Conservation (phyloP, 2,329 filamentous ascomycete genomes). For the Fusarium zealandicum region DNA sequence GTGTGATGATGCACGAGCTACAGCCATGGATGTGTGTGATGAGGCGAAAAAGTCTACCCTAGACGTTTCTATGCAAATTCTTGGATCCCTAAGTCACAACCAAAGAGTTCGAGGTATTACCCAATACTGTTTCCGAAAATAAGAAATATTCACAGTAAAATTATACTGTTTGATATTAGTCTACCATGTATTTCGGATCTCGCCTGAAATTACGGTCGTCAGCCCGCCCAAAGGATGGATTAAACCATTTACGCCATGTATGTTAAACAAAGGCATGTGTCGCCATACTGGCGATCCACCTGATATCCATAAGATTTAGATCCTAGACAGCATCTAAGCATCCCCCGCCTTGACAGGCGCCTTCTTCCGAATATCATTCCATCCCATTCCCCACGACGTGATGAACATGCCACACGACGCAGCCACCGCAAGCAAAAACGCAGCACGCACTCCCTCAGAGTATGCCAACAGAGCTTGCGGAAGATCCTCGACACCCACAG, state of each 20-base stretch:
- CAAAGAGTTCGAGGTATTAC: neutral
- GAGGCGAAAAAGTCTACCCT: slow-evolving; percentile 15
- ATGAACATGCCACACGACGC: slow-evolving; percentile 44
- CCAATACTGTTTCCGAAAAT: too few species aligned
- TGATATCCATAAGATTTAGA: too few species aligned
- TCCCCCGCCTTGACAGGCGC: slow-evolving; percentile 18
- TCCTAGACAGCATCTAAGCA: neutral
- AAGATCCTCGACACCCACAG: slow-evolving; percentile 44
- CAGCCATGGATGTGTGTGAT: neutral
- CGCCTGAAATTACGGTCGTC: too few species aligned
- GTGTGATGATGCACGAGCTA: slow-evolving; percentile 15
- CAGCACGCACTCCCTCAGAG: slow-evolving; percentile 43
- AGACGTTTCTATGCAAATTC: neutral
- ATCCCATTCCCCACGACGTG: slow-evolving; percentile 54
- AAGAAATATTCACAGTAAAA: too few species aligned
- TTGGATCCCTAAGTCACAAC: neutral
- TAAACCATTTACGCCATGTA: too few species aligned
- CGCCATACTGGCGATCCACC: neutral
- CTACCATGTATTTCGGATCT: too few species aligned
- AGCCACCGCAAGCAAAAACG: slow-evolving; percentile 44
- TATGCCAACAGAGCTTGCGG: slow-evolving; percentile 51
- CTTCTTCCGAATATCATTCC: slow-evolving; percentile 53
- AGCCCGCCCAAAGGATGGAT: too few species aligned
- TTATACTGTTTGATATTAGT: too few species aligned
- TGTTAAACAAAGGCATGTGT: neutral